A percentile compares a stretch with the other conserved stretches of the same genome.
Evolutionary conservation across 495 filamentous ascomycete genomes (phyloP).

Genomic region (Haplographium delicatum): DNA sequence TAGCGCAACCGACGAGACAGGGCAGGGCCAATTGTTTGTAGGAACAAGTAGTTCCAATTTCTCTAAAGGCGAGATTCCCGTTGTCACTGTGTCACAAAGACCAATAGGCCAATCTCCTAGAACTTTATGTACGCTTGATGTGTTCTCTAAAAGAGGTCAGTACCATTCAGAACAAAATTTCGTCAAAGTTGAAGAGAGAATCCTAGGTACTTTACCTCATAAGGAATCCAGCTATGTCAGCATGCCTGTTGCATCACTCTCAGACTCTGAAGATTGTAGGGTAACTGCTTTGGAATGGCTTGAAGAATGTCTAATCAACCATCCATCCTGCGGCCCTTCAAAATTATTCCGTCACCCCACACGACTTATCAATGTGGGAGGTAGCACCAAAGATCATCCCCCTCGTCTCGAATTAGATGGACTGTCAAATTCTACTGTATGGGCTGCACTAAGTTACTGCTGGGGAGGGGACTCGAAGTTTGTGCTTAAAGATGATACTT

Average conservation of each 20-base stretch:
- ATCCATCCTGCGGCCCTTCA: constrained; percentile 10
- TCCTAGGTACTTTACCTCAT: neutral
- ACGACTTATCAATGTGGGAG: constrained; percentile 19
- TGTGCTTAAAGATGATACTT: constrained; percentile 7
- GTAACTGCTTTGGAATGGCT: constrained; percentile 7
- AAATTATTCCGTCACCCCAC: constrained; percentile 15
- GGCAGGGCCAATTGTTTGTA: neutral
- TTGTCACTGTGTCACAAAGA: neutral
- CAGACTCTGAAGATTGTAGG: neutral
- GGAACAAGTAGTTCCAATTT: neutral
- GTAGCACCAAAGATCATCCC: neutral
- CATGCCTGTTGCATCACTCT: neutral
- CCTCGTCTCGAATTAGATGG: neutral
- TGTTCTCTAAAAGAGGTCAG: neutral
- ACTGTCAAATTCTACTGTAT: constrained; percentile 6
- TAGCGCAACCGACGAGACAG: neutral
- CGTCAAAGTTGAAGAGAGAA: too few relatives aligned
- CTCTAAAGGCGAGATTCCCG: neutral
- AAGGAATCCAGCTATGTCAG: neutral
- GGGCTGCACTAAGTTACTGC: constrained; percentile 22
- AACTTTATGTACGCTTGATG: neutral
- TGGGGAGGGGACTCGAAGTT: constrained; percentile 22
- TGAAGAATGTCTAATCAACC: constrained; percentile 10
- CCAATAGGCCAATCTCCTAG: neutral
- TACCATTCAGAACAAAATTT: too few relatives aligned